A percentile compares a stretch with the other conserved stretches of the same genome.
Evolutionary conservation across 768 basidiomycete genomes (phyloP).

Genomic region (Panaeolus cyanescens): DNA sequence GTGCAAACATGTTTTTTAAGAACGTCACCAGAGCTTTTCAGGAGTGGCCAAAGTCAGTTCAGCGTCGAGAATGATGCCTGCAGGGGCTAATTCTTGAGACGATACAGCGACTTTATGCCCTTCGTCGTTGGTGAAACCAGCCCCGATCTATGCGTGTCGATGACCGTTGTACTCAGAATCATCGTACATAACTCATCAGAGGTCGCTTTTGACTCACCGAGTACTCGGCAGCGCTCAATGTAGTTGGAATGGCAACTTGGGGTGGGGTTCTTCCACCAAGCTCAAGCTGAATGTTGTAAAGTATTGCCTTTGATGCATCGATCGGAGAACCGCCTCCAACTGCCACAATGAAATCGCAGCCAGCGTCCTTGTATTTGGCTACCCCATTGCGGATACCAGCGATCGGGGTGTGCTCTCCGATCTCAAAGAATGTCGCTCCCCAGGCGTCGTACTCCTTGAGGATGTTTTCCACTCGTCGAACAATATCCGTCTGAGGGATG

Average conservation of each 20-base stretch:
- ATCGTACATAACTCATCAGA: neutral
- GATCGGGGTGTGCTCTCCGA: constrained; percentile 73
- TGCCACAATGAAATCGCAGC: constrained; percentile 69
- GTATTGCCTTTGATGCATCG: constrained; percentile 75
- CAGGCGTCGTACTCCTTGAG: constrained; percentile 60
- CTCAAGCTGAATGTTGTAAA: constrained; percentile 63
- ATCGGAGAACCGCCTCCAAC: constrained; percentile 83
- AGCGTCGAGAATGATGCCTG: constrained; percentile 77
- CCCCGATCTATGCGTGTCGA: constrained; percentile 47
- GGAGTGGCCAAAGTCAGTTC: constrained; percentile 75
- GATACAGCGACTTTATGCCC: constrained; percentile 64
- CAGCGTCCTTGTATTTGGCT: constrained; percentile 51
- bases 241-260: constrained; percentile 84
- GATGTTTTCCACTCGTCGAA: constrained; percentile 54
- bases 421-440: constrained; percentile 70
- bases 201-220: constrained; percentile 44
- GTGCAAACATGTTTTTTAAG: constrained; percentile 1
- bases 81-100: constrained; percentile 61
- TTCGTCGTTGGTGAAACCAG: constrained; percentile 71
- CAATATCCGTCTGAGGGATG: constrained; percentile 58
- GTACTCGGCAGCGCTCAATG: constrained; percentile 79
- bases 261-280: constrained; percentile 49
- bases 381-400: constrained; percentile 63
- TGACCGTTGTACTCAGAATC: neutral
- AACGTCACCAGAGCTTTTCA: constrained; percentile 65